Evolutionary conservation across 768 basidiomycete genomes (phyloP), one percentile per base, ranked within the genome.

Genomic region (Lactifluus pinguis): DNA sequence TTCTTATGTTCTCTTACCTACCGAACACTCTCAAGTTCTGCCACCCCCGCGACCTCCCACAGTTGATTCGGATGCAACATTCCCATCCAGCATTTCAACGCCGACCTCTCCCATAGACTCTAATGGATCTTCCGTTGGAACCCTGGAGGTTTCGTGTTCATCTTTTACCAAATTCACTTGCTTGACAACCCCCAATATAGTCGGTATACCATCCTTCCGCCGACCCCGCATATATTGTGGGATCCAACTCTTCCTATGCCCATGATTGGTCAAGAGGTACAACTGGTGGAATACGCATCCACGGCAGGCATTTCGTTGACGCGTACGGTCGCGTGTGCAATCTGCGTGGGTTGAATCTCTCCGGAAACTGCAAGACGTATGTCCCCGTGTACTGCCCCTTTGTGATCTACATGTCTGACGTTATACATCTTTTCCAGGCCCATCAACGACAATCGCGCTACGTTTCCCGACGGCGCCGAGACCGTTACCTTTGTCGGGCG

Each of bases 251-350:
- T 0, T 79, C 83, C 2, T 87, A 81, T 62, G 87, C 86, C 0
- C 89, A 91, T 65, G 84, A 87, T 68, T 92, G 87, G 89, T 86
- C 84, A 10, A 66, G 57, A 14, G 60, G 69, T 34, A 80, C 76
- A 25, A 86, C 82, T 0, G 84, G 82, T 14, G 83, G 83, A 14
- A 69, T 94, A 25, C 72, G 73, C 36, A 77, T 82, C 1, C 79
- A 82, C 55, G 93, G 93, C 0, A 77, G 91, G 15, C 84, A 97
- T 70, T 90, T 97, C 66, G 74, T 93, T 1, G 95, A 98, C 70
- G 73, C 73, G 1, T 82, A 84, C 67, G 90, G 89, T 4, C 82
- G 95, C 50, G 84, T 95, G 4, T 86, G 94, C 68, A 80, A 77
- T 59, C 75, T 94, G 42, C 78, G 92, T 61, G 95, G 95, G 9